Conservation (phyloP, 345 rosid species). For the Turritis glabra region DNA sequence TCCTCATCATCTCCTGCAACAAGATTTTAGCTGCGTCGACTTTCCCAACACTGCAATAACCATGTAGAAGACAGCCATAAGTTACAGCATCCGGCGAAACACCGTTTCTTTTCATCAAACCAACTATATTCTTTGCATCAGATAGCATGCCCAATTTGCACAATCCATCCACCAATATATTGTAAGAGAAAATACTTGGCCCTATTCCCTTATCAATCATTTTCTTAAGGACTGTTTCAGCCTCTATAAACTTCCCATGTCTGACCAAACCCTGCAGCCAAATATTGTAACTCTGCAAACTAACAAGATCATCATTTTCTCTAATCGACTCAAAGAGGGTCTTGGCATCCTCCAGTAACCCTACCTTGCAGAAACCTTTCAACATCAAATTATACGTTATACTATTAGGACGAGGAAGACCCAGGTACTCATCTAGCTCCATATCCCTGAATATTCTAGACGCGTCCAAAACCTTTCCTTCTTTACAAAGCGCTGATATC, state of each 20-base stretch:
- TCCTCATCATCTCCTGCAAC: conserved; percentile 73
- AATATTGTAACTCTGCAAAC: conserved; percentile 74
- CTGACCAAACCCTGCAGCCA: conserved; percentile 80
- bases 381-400: conserved; percentile 82
- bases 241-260: conserved; percentile 68
- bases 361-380: conserved; percentile 74
- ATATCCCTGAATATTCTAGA: conserved; percentile 92
- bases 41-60: conserved; percentile 70
- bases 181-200: conserved; percentile 74
- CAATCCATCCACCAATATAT: conserved; percentile 74
- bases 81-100: conserved; percentile 73
- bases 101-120: conserved; percentile 59
- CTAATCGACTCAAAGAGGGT: conserved; percentile 62
- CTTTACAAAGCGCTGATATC: conserved; percentile 78
- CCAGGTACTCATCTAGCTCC: conserved; percentile 71
- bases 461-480: conserved; percentile 79
- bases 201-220: conserved; percentile 61
- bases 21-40: conserved; percentile 57
- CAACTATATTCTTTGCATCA: conserved; percentile 64
- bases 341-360: conserved; percentile 83
- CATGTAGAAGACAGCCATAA: conserved; percentile 72
- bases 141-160: conserved; percentile 86
- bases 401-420: conserved; percentile 80
- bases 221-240: conserved; percentile 62
- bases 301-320: conserved; percentile 46